Evolutionary conservation across 768 basidiomycete genomes (phyloP), one percentile per base, ranked within the genome.

Genomic region (Leccinum sublutescens): DNA sequence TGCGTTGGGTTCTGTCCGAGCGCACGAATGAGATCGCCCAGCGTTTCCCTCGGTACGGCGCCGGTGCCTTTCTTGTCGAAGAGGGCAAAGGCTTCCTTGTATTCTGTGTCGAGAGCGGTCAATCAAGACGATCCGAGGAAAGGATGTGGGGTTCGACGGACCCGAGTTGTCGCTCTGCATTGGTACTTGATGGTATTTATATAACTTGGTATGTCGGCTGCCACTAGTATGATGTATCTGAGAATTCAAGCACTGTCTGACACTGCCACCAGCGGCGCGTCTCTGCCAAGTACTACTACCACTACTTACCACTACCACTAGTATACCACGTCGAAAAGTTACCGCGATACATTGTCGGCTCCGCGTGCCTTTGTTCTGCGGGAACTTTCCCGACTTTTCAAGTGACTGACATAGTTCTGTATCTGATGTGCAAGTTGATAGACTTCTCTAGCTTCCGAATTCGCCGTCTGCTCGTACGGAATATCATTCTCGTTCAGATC

Each of bases 1-100:
- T 98, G 97, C 0, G 96, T 98, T n/a, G 97, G 97, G 73, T 99
- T 99, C 78, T 98, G 97, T 2, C 97, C 97, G 3, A 99, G 79
- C 0, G 94, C 94, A 48, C 23, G 85, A 15, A 99, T 77, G 10
- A 99, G 84, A 73, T 98, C 96, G 9, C 97, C 97, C 1, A 99
- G 78, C 0, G 87, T 88, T 61, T 95, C 91, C 3, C 90, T 79
- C 1, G 95, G 90, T 31, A 99, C 92, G 14, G 89, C 82, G 15
- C 95, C 95, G 2, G 89, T 92, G 38, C 97, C 97, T 64, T 87
- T 87, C 79, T 98, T 98, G 79, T 99, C 97, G 74, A 98, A 98
- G 33, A 99, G 86, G 49, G 97, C 95, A 68, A 98, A 98, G 2
- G 95, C 95, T 75, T 98, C 94, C 70, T 93, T 93, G 81, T 95